A percentile compares a stretch with the other conserved stretches of the same genome.
Conservation (phyloP, 371 early-diverging fungal genomes). For the Globomyces sp. region DNA sequence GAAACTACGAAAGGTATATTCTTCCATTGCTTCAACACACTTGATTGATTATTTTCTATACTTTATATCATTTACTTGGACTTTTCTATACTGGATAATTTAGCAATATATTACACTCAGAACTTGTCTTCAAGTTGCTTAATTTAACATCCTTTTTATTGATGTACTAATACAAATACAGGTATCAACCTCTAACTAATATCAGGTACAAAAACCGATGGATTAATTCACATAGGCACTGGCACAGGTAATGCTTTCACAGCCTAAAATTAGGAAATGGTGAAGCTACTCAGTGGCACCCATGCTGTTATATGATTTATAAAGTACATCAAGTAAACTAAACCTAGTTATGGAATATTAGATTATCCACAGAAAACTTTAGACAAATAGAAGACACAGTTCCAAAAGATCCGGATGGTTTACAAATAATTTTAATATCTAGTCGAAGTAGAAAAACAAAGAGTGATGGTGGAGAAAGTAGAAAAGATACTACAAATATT, state of each 20-base stretch:
- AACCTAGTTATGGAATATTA: constrained; percentile 75
- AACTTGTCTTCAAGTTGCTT: constrained; percentile 34
- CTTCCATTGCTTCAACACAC: constrained; percentile 47
- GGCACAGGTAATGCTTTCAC: no score
- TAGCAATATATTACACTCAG: not conserved
- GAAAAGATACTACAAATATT: constrained; percentile 89
- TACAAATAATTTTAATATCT: constrained; percentile 4
- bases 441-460: constrained; percentile 40
- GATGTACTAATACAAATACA: no score
- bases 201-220: no score
- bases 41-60: no score
- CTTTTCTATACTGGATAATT: no score
- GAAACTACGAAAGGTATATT: constrained; percentile 49
- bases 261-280: constrained; percentile 34
- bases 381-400: constrained; percentile 5
- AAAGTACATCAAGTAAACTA: constrained; percentile 52
- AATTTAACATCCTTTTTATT: no score
- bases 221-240: no score
- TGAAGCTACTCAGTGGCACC: constrained; percentile 82
- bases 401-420: constrained; percentile 16
- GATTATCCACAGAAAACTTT: constrained; percentile 37
- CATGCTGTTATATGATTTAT: constrained; percentile 98
- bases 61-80: no score
- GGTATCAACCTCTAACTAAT: no score
- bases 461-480: constrained; percentile 75